Evolutionary conservation across 768 basidiomycete genomes (phyloP), one percentile per base, ranked within the genome.

Genomic region (Ramaria sp.): DNA sequence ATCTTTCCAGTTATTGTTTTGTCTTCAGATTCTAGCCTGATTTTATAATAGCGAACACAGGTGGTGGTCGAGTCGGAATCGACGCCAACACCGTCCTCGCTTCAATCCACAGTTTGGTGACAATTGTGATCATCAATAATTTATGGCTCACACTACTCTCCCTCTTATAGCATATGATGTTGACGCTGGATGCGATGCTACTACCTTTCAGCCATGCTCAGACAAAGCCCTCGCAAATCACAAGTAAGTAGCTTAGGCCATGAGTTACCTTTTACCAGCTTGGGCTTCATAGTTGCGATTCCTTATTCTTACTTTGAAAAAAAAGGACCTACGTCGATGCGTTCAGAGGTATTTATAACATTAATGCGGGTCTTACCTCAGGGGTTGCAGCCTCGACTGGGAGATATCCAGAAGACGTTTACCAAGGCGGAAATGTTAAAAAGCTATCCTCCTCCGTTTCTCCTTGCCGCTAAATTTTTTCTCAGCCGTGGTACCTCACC

Each of bases 141-240:
- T n/a, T 15, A 15, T 28, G 22, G 15, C 12, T 28, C n/a, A 53
- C 32, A 9, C 3, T 38, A 16, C 24, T 43, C 20, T 20, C 36
- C 25, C 27, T 22, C 32, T n/a, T n/a, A 32, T n/a, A 55, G 53
- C 79, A 12, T 88, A 86, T 65, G 86, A 89, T 61, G 66, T 76
- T 22, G 62, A 70, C 30, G 88, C 85, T 5, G 85, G 82, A 34
- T 89, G 87, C 61, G 86, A 89, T 63, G 71, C 74, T 1, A 68
- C 65, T 6, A 88, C 88, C 2, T 88, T 88, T 74, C 86, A 90
- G 62, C 88, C 88, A 1, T 89, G 88, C 65, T 88, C 87, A 0
- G 86, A 88, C 69, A 78, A 77, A 63, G 86, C 87, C 0, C 71
- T 90, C 20, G 75, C 85, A 1, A 88, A 74, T 61, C 70, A 60